phyloP scores from a whole-genome alignment of 2,329 filamentous ascomycete genomes.

The Apiospora marii region DNA sequence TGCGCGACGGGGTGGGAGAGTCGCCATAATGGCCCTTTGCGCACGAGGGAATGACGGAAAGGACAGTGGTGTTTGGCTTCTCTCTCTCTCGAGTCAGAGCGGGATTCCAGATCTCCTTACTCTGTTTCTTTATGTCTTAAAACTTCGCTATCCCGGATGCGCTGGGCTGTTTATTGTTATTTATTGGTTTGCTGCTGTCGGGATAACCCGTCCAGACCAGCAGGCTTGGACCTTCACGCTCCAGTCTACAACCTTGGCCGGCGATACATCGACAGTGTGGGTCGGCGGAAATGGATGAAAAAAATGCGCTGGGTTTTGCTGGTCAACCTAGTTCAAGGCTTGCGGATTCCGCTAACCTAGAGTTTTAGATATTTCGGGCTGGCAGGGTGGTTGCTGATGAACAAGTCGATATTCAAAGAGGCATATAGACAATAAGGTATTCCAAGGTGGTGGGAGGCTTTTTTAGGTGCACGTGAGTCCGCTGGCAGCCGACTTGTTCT shows the following conservation, averaged over 20 bases:
- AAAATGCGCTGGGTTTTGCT: slow-evolving; percentile 4
- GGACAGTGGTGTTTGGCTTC: background rate
- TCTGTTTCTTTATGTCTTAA: slow-evolving; percentile 10
- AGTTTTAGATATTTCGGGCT: background rate
- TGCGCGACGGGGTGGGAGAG: slow-evolving; percentile 33
- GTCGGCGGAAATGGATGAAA: slow-evolving; percentile 5
- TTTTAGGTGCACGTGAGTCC: slow-evolving; percentile 11
- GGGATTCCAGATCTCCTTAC: slow-evolving; percentile 17
- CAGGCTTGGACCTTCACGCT: slow-evolving; percentile 13
- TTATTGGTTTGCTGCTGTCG: slow-evolving; percentile 9
- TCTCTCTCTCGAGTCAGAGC: background rate
- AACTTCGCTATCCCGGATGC: slow-evolving; percentile 15
- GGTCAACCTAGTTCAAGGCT: slow-evolving; percentile 7
- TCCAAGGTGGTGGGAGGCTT: slow-evolving; percentile 9
- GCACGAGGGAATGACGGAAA: slow-evolving; percentile 13
- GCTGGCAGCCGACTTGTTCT: slow-evolving; percentile 1
- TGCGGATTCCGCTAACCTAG: slow-evolving; percentile 15
- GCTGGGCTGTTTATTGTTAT: slow-evolving; percentile 19
- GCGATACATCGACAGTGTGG: slow-evolving; percentile 16
- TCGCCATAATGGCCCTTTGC: slow-evolving; percentile 33
- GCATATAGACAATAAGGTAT: slow-evolving; percentile 1
- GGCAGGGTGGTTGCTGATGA: background rate
- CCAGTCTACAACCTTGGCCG: slow-evolving; percentile 14
- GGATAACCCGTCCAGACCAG: slow-evolving; percentile 17
- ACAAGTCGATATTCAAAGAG: background rate